Evolutionary conservation across 2,329 filamentous ascomycete species (phyloP), one percentile per base, ranked within the genome.

Genomic region (Sarocladium strictum): DNA sequence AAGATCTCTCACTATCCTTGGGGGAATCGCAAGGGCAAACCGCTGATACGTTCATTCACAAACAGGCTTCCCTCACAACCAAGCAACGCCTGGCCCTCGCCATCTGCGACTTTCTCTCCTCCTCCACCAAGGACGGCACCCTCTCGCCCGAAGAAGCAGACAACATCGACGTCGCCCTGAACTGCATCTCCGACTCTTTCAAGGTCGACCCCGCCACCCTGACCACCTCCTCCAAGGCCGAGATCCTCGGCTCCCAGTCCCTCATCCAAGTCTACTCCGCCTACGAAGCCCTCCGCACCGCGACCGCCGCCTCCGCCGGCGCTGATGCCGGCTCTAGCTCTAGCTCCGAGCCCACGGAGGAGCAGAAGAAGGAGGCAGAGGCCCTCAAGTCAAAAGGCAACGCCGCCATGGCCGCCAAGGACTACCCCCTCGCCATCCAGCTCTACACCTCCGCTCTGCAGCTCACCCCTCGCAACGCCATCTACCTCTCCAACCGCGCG

Each of bases 401-500:
- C 74, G 85, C 90, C 54, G 90, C 93, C 57, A 97, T 99, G 92
- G 87, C 90, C 56, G 83, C 87, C 69, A 97, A 96, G 76, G 90
- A 97, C 72, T 97, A 97, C 76, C 65, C 78, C 45, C 66, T 76
- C 40, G 94, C 94, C 58, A 90, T 97, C 68, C 85, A 90, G 63
- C 78, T 89, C 61, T 99, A 99, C 79, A 90, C 89, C 24, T 80
- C 93, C 71, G 94, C 94, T 3, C 84, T 99, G 24, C 79, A 83
- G 55, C 77, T 97, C 53, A 75, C 89, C 62, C 90, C 94, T 1
- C 77, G 83, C 61, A 97, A 99, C 75, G 89, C 92, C 37, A 94
- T 99, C 72, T 99, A 94, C 79, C 87, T 99, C 38, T 96, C 90
- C 59, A 99, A 99, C 83, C 90, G 94, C 61, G 94, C 94, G 11